Evolutionary conservation across 495 filamentous ascomycete species (phyloP).

Genomic region (Podospora sp.): DNA sequence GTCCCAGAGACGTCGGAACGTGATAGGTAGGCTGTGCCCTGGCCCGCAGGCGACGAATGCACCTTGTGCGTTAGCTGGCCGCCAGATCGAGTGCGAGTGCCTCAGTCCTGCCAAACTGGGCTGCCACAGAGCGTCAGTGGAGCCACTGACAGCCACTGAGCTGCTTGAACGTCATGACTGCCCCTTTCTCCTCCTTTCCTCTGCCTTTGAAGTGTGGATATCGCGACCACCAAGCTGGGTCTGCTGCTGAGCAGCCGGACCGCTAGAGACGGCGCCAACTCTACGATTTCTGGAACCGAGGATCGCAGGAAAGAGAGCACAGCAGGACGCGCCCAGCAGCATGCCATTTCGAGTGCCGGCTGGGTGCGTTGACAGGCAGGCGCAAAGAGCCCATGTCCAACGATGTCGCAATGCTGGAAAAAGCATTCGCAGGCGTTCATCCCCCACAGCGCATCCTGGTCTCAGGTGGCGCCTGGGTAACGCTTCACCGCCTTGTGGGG

Average conservation of each 20-base stretch:
- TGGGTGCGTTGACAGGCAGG: slow-evolving; percentile 14
- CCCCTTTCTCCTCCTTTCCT: slow-evolving; percentile 11
- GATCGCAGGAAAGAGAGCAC: neutral
- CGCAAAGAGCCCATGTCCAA: slow-evolving; percentile 7
- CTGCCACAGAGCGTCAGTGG: slow-evolving; percentile 9
- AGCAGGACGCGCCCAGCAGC: neutral
- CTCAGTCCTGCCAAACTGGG: slow-evolving; percentile 18
- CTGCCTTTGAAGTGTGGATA: neutral
- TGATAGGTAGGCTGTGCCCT: slow-evolving; percentile 27
- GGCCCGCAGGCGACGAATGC: slow-evolving; percentile 19
- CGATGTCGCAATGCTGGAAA: slow-evolving; percentile 15
- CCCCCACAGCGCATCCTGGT: slow-evolving; percentile 19
- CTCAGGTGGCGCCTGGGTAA: slow-evolving; percentile 23
- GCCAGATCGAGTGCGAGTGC: slow-evolving; percentile 11
- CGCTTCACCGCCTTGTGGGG: slow-evolving; percentile 12
- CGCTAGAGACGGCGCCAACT: slow-evolving; percentile 12
- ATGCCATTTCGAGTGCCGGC: slow-evolving; percentile 9
- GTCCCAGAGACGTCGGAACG: slow-evolving; percentile 18
- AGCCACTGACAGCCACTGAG: slow-evolving; percentile 8
- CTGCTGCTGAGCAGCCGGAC: neutral
- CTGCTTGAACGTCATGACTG: slow-evolving; percentile 6
- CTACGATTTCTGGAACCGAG: neutral
- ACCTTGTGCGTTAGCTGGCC: slow-evolving; percentile 26
- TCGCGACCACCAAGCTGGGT: neutral
- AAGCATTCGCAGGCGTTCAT: slow-evolving; percentile 29